Base-by-base conservation (phyloP, 1,139 yeast genomes). In the Candida sanyaensis region DNA sequence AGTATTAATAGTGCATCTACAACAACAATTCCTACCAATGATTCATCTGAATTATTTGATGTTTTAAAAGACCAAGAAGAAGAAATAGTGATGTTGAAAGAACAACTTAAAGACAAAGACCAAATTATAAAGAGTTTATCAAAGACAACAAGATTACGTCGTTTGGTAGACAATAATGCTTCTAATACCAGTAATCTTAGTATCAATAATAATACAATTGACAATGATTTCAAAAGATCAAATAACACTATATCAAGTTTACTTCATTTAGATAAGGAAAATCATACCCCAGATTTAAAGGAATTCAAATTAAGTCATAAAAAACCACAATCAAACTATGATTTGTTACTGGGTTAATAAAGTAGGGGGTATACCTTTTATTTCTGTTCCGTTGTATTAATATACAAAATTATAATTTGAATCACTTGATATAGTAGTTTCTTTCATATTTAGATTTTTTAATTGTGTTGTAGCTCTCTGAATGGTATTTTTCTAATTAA, bases 61-160 rank as follows among this genome's bases (percentile, higher is more conserved):
- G 53, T 65, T 2, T 54, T 85, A 50, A 75, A 74, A 50, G 91
- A 84, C 37, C 86, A 86, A 55, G 85, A 80, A 52, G 91, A 83
- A 45, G 96, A 88, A 61, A 81, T 90, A 9, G 62, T 71, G 43
- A 89, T 84, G 48, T 70, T 91, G 56, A 78, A 78, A 57, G 86
- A 81, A 50, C 73, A 79, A 44, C 65, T 88, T 45, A 77, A 78
- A 46, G 81, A 76, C 56, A 91, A 90, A 63, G 96, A 90, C 56
- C 84, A 85, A 44, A 84, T 91, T 53, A 88, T 91, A 48, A 80
- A 80, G 53, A 91, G 95, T 8, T 71, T 91, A 43, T 82, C 84
- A 39, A 80, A 84, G 48, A 79, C 86, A 1, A 73, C 80, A 34
- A 72, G 81, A 53, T 66, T 81, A 43, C 71, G 87, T 33, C 74